Percentiles rank a stretch among this genome's conserved stretches.
phyloP scores from a whole-genome alignment of 768 basidiomycete species.

The Boletus pseudo-olivaceus region DNA sequence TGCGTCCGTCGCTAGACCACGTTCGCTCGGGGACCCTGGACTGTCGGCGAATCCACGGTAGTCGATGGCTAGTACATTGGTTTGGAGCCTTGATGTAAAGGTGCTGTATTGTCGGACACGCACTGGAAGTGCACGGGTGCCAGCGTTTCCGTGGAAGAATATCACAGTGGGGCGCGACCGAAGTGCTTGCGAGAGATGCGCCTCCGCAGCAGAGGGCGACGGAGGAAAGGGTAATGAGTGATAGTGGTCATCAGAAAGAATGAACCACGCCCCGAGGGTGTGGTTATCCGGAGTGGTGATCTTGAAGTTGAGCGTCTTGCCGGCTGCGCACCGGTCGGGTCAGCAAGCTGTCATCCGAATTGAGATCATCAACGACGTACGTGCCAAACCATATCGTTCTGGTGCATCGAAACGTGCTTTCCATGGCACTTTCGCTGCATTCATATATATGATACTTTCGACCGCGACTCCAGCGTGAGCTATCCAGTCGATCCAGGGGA shows the following conservation, averaged over 20 bases:
- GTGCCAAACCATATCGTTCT: conserved; percentile 77
- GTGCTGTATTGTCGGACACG: conserved; percentile 69
- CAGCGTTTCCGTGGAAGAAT: conserved; percentile 92
- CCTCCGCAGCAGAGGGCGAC: conserved; percentile 33
- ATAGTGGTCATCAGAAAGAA: conserved; percentile 66
- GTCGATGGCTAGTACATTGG: conserved; percentile 83
- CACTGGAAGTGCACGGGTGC: conserved; percentile 61
- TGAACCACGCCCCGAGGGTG: conserved; percentile 82
- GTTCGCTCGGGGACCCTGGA: conserved; percentile 70
- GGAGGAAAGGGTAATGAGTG: conserved; percentile 42
- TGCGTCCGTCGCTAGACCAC: conserved; percentile 70
- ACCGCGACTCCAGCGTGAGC: conserved; percentile 19
- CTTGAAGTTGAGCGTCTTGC: conserved; percentile 71
- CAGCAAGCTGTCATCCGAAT: background rate
- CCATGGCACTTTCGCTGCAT: conserved; percentile 61
- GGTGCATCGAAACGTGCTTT: conserved; percentile 63
- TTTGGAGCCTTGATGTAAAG: conserved; percentile 60
- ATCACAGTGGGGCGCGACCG: conserved; percentile 67
- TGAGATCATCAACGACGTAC: conserved; percentile 40
- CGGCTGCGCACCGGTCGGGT: conserved; percentile 42
- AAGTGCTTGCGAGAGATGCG: conserved; percentile 53
- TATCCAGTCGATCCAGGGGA: conserved; percentile 14
- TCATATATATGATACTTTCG: conserved; percentile 57
- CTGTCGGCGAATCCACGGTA: conserved; percentile 94
- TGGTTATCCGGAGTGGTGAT: conserved; percentile 75